These are phyloP conservation scores for Byssothecium circinans DNA, from an alignment of 2,329 filamentous ascomycete species.

Conservation along the genomic window DNA sequence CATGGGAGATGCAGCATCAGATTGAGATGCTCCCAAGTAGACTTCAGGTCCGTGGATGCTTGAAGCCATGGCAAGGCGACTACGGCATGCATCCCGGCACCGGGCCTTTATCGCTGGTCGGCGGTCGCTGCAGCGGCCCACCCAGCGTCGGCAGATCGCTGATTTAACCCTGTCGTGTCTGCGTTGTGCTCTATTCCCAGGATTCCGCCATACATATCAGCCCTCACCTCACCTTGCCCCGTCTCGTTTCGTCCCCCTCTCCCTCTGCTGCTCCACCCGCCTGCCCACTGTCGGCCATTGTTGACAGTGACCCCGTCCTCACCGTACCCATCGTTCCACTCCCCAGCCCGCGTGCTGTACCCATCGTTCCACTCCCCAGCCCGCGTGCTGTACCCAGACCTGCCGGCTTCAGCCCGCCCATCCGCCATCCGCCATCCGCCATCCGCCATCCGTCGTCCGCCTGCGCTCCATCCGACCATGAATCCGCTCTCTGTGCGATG, in stretches of 20 bases:
- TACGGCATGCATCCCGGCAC: too few relatives aligned
- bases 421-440: not conserved
- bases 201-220: not conserved
- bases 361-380: not conserved
- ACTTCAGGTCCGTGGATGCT: not conserved
- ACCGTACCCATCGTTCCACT: not conserved
- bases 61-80: too few relatives aligned
- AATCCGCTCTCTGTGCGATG: conserved; percentile 46
- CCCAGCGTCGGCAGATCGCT: conserved; percentile 6
- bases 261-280: not conserved
- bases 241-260: not conserved
- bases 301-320: too few relatives aligned
- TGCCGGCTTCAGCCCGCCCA: not conserved
- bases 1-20: too few relatives aligned
- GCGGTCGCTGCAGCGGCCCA: too few relatives aligned
- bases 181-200: conserved; percentile 6
- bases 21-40: too few relatives aligned
- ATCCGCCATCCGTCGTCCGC: conserved; percentile 20
- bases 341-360: too few relatives aligned
- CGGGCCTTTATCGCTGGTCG: not conserved
- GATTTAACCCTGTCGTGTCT: conserved; percentile 9
- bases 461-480: conserved; percentile 41
- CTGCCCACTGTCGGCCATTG: too few relatives aligned
- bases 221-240: not conserved
- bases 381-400: not conserved